phyloP scores from a whole-genome alignment of 164 flowering plant genomes.

The Annona squamosa region DNA sequence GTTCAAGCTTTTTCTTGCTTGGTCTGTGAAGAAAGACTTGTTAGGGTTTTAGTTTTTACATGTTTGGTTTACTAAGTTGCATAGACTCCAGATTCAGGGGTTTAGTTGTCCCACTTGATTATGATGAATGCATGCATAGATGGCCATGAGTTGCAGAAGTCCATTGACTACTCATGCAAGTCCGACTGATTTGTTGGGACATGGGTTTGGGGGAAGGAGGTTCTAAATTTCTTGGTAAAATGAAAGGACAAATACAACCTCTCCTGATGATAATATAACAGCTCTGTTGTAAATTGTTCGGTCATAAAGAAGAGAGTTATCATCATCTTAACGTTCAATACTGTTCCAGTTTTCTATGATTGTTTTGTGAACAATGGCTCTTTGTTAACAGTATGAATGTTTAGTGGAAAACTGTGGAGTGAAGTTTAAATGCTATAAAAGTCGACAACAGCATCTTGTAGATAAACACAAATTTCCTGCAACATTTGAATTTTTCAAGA shows the following conservation, averaged over 20 bases:
- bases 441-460: conserved; percentile 80
- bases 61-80: background rate
- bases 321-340: background rate
- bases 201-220: too few species aligned
- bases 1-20: background rate
- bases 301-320: too few species aligned
- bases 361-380: background rate
- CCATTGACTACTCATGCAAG: too few species aligned
- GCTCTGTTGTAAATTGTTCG: too few species aligned
- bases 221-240: too few species aligned
- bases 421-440: conserved; percentile 78
- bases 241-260: too few species aligned
- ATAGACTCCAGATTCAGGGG: background rate
- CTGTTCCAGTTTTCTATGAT: background rate
- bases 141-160: too few species aligned
- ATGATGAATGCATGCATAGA: too few species aligned
- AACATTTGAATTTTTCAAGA: conserved; percentile 80
- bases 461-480: conserved; percentile 85
- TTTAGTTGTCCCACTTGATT: background rate
- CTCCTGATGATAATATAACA: too few species aligned
- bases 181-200: too few species aligned
- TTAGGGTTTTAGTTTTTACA: background rate
- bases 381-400: conserved; percentile 73
- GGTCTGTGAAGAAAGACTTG: background rate
- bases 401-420: conserved; percentile 80